Evolutionary conservation across 176 grass and related monocot species (phyloP), one percentile per base, ranked within the genome.

Genomic region (Oryza longistaminata): DNA sequence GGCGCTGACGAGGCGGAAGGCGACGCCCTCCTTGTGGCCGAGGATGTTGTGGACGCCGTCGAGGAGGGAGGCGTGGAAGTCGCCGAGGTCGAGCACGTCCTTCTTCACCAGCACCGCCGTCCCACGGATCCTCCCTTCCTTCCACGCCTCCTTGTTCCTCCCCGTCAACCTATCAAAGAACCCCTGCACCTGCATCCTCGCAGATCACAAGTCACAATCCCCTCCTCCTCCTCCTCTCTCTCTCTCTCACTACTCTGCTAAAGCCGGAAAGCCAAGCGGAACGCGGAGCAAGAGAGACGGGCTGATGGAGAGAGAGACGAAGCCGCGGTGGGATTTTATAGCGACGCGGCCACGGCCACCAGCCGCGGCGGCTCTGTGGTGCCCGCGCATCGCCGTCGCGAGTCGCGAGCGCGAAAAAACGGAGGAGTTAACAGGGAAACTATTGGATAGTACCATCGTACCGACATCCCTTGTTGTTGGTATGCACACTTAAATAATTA

Each of bases 1-100:
- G 76, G 95, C 88, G 76, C 92, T 95, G 87, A 98, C 87, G 71
- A 98, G 95, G 5, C 52, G 91, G 64, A 95, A 87, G 72, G 76
- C 3, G 82, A 97, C 61, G 82, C 88, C 77, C 22, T 81, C 65
- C 2, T 82, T 65, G 43, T 68, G 10, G 17, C 90, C 88, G 78
- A 94, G 90, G 78, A 95, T 50, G 22, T 37, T 49, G 79, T 88
- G 90, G 61, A 88, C 3, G 79, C 88, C 82, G 79, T 93, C 87
- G 75, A 95, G 90, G 67, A 94, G 17, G 16, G 88, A 90, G 43
- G 95, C 80, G 75, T 71, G 0, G 79, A 93, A 97, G 81, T 93
- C 88, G 82, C 43, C 50, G 81, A 90, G 33, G 78, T 60, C 90
- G 10, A 97, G 78, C 10, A 85, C 92, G 66, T 90, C 81, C 72